Evolutionary conservation across 2,329 filamentous ascomycete genomes (phyloP), one percentile per base, ranked within the genome.

Genomic region (Verticillium albo-atrum): DNA sequence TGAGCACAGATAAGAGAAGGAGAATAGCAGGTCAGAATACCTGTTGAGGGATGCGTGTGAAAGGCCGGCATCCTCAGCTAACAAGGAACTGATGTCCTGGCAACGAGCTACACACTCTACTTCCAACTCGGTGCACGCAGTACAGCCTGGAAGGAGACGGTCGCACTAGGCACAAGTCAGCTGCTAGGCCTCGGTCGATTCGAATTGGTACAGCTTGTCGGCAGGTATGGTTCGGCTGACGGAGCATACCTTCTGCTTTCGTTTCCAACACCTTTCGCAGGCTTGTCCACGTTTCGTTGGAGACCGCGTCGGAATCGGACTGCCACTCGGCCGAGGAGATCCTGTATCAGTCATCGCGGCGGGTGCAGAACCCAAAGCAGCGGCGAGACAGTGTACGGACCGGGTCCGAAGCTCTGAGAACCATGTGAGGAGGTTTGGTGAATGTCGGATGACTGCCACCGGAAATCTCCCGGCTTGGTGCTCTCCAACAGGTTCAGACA

Each of bases 261-360:
- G 51, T 26, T 55, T 61, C 60, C 60, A 61, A 25, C 58, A 61
- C 37, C 60, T 23, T 23, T 52, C 58, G 32, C 60, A 61, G 12
- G 60, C 60, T 30, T 55, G 58, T 2, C 27, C 52, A 10, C 52
- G 52, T 28, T 9, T 54, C 17, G 52, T 25, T 9, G 51, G 51
- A 27, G 51, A 53, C 14, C 7, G 25, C 23, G 51, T 6, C 51
- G 51, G 7, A 14, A 9, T 27, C 26, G 51, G 51, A 27, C 51
- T 53, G n/a, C n/a, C 51, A 15, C 9, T n/a, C 12, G 51, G 28
- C 26, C 25, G 28, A n/a, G 12, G 23, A 15, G 26, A 27, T 9
- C 51, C 26, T 7, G 23, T 7, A 2, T 6, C n/a, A 14, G 51
- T 12, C 51, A 53, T 53, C 28, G 7, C 51, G 25, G 51, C 14